A percentile compares a stretch with the other conserved stretches of the same genome.
Evolutionary conservation across 345 rosid genomes (phyloP).

Genomic region (Populus nigra): DNA sequence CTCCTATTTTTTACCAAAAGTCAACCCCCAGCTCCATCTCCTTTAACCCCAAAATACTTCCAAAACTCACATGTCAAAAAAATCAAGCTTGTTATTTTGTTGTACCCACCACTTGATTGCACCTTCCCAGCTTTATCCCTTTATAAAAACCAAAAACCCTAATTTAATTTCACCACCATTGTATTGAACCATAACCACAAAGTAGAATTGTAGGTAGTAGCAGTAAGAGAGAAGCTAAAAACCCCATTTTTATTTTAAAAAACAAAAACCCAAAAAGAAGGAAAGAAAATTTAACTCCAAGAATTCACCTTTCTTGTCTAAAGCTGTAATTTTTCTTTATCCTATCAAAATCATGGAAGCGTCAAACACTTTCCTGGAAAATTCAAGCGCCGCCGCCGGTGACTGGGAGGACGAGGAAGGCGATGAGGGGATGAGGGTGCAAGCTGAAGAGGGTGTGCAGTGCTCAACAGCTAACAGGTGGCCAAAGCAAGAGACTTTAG

Average conservation of each 20-base stretch:
- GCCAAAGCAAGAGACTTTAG: slow-evolving; percentile 30
- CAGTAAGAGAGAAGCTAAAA: not conserved
- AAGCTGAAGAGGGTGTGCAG: slow-evolving; percentile 43
- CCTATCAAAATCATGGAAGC: slow-evolving; percentile 31
- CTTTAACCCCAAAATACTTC: not conserved
- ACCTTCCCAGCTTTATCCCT: slow-evolving; percentile 15
- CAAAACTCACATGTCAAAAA: slow-evolving; percentile 18
- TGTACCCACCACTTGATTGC: slow-evolving; percentile 8
- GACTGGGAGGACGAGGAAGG: slow-evolving; percentile 22
- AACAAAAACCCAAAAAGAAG: not conserved
- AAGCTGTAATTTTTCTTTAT: slow-evolving; percentile 25
- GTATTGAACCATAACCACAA: slow-evolving; percentile 19
- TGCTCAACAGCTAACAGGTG: slow-evolving; percentile 24
- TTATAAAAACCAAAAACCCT: slow-evolving; percentile 16
- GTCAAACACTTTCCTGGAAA: slow-evolving; percentile 37
- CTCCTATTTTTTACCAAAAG: not conserved
- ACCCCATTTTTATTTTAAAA: not conserved
- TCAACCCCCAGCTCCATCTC: slow-evolving; percentile 12
- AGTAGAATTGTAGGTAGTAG: not conserved
- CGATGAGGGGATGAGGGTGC: slow-evolving; percentile 21
- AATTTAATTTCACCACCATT: slow-evolving; percentile 30
- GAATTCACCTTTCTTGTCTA: slow-evolving; percentile 16
- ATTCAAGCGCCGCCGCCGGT: slow-evolving; percentile 12
- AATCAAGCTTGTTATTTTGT: slow-evolving; percentile 12
- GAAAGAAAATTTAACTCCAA: slow-evolving; percentile 12